Base-by-base conservation (phyloP, 495 filamentous ascomycete genomes). In the Penicillium antarcticum region DNA sequence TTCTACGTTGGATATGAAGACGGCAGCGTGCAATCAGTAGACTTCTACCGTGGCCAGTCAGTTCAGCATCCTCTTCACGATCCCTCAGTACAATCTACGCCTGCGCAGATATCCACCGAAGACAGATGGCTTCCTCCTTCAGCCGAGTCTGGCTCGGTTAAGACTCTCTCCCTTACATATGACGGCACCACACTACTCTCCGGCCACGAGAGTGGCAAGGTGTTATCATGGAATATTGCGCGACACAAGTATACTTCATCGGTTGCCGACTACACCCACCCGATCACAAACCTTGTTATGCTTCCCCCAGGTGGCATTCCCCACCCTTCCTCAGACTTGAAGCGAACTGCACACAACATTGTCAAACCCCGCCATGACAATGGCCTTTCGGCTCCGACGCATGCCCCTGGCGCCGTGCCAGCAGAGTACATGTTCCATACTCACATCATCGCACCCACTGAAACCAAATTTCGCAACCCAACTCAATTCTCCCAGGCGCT, bases 1-100 rank as follows among this genome's bases (percentile, higher is more conserved):
- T 79, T 89, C 51, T 97, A 88, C 62, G 82, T 84, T 19, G 88
- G 89, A 9, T 88, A 90, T 54, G 88, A 89, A 51, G 88, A 96
- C 61, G 87, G 91, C 5, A 87, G 83, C 17, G 71, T 96, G 14
- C 91, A 92, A 61, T 74, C 86, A n/a, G 68, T 94, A 24, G 85
- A 92, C 56, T 81, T 97, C 54, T 88, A 88, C 48, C 78, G 80
- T 18, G 76, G 74, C 51, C 67, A 77, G 5, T 77, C 75, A 31
- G 39, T 66, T 0, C 67, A 74, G 21, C 73, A 82, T 42, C 64
- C 73, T 33, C 73, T 89, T 10, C 66, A 84, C 48, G 81, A 88
- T 35, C 64, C 76, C 2, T 71, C 68, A 29, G 47, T 75, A 24
- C 78, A 80, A 56, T 74, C 71, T 12, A 76, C 78, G 10, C 84